Percentiles rank a stretch among this genome's conserved stretches.
Evolutionary conservation across 139 green algal genomes (phyloP).

Genomic region (Gonium pectorale): DNA sequence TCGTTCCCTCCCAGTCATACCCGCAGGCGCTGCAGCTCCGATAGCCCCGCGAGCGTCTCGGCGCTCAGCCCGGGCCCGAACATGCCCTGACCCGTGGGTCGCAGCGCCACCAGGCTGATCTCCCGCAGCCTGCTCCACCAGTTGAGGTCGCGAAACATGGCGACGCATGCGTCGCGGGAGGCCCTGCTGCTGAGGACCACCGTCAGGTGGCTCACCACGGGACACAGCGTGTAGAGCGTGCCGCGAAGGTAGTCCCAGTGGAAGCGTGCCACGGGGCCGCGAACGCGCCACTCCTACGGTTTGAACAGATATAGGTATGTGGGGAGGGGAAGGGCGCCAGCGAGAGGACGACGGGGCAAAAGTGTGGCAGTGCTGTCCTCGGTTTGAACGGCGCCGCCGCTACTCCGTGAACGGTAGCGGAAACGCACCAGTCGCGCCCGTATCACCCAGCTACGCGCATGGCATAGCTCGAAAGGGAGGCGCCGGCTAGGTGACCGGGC

Average conservation of each 20-base stretch:
- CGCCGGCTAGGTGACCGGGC: no score
- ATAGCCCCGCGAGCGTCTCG: background rate
- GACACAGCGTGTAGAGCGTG: conserved; percentile 34
- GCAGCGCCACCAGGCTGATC: conserved; percentile 15
- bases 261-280: conserved; percentile 5
- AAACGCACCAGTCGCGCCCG: no score
- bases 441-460: no score
- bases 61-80: background rate
- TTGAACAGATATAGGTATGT: no score
- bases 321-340: no score
- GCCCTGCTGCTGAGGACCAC: conserved; percentile 1
- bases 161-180: background rate
- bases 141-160: conserved; percentile 9
- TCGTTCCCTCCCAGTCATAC: background rate
- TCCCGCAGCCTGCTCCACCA: conserved; percentile 28
- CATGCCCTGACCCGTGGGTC: background rate
- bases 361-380: no score
- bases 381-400: no score
- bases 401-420: no score
- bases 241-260: conserved; percentile 35
- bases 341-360: no score
- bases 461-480: no score
- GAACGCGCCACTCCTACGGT: conserved; percentile 19
- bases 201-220: background rate
- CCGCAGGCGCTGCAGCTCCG: background rate